Evolutionary conservation across 495 filamentous ascomycete species (phyloP).

Genomic region (Neurospora tetraspora): DNA sequence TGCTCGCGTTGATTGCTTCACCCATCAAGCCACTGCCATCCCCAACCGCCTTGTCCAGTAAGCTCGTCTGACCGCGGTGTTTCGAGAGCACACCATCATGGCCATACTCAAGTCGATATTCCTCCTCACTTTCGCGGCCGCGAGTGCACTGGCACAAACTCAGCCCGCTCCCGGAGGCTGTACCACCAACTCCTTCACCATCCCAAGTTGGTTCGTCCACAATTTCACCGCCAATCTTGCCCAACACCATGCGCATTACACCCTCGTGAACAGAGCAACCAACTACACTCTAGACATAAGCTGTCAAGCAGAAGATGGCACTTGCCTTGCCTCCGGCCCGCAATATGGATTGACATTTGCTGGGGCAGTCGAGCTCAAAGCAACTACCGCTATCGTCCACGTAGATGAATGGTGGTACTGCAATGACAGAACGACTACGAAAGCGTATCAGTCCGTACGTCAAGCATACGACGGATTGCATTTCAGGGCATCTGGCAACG

Average conservation of each 20-base stretch:
- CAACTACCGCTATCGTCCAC: not conserved
- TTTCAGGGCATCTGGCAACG: conserved; percentile 11
- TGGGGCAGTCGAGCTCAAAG: not conserved
- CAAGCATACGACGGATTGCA: not conserved
- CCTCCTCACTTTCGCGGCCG: not conserved
- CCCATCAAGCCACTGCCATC: not conserved
- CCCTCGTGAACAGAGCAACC: conserved; percentile 20
- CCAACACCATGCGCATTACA: conserved; percentile 6
- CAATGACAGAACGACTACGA: conserved; percentile 4
- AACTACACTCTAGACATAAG: conserved; percentile 8
- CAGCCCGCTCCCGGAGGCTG: conserved; percentile 2
- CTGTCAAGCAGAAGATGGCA: conserved; percentile 1
- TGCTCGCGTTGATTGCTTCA: not conserved
- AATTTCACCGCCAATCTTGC: conserved; percentile 3
- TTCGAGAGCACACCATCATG: not conserved
- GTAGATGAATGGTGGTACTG: conserved; percentile 15
- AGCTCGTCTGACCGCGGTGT: not conserved
- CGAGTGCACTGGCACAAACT: not conserved
- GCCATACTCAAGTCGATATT: not conserved
- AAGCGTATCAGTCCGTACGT: not conserved
- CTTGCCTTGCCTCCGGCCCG: conserved; percentile 2
- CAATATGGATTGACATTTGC: not conserved
- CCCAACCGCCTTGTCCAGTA: not conserved
- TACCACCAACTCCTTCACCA: conserved; percentile 13
- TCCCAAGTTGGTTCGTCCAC: conserved; percentile 16